Base-by-base conservation (phyloP, 1,139 yeast species). In the Candida sp. region DNA sequence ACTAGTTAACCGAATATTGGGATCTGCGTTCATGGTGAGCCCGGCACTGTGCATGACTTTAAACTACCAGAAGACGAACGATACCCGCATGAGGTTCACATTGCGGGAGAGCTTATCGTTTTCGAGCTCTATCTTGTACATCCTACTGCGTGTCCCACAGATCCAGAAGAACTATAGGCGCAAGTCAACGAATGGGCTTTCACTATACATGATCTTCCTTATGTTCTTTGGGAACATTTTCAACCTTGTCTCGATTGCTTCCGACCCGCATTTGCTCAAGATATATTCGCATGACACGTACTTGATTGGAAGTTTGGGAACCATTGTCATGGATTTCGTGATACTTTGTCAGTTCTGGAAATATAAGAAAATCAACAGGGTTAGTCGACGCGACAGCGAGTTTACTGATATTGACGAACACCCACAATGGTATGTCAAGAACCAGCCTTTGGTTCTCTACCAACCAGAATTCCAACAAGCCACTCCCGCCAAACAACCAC, bases 91-190 rank as follows among this genome's bases (percentile, higher is more conserved):
- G 2, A 12, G 17, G 22, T 12, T 34, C 17, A 22, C 12, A 6
- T 37, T 38, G 25, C 9, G 30, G 7, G n/a, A 40, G 26, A 8
- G 9, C 11, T 17, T 46, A 25, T 34, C 40, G 11, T 12, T 39
- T 22, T n/a, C 41, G 7, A 12, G 48, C 17, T 44, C 45, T 3
- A 28, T 27, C 11, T 28, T 48, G 17, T 44, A 44, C 17, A 42
- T 39, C n/a, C 72, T 84, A 5, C 88, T 97, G 3, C 73, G 98
- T 56, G 63, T 89, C 26, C 98, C 98, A 1, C 98, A 93, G 62
- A 75, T 93, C 42, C 63, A 76, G 59, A 66, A 73, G 44, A 75
- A 75, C 56, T 67, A 59, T 52, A 52, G 47, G 2, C 56, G 58
- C 40, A 65, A 67, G 44, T 67, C 77, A 12, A 74, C 79, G 3